Base-by-base conservation (phyloP, 202 grass and related monocot species). In the Cymbopogon flexuosus region DNA sequence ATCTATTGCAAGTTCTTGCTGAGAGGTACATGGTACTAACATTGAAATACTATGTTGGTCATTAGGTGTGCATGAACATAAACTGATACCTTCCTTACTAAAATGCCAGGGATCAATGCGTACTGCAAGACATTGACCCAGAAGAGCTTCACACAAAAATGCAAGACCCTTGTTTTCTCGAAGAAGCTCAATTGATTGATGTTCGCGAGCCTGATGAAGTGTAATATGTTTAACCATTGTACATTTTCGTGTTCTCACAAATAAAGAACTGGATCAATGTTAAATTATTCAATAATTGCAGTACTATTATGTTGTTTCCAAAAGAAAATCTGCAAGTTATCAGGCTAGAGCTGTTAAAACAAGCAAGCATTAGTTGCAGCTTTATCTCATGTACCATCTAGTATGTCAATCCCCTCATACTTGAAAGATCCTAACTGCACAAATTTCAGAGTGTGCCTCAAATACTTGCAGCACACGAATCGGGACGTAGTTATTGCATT, bases 151-250 rank as follows among this genome's bases (percentile, higher is more conserved):
- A 98, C 22, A 54, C 43, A 39, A 98, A 95, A 93, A 88, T 98
- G 90, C 90, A 98, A 87, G 86, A 98, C 84, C 92, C 90, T 43
- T 69, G 65, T 75, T 98, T 98, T 83, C 67, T 98, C 56, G 82
- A 95, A 51, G 90, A 91, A 76, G 90, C 84, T 88, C 95, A 98
- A 69, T 73, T 98, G 66, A 95, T 98, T 67, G 95, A 98, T 85
- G 92, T 98, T 43, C 83, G 95, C 64, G 95, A 98, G 87, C 95
- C 92, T 75, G 87, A 98, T 62, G 95, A 98, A 95, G 95, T 93
- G 95, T 97, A 89, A 85, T 88, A 70, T 62, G 13, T 66, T 80
- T 67, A 19, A 7, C 21, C 16, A 68, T 62, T 34, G 10, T 76
- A 66, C 0, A 59, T 71, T 65, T 8, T n/a, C 7, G 29, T 47